Conservation (phyloP, 371 early-diverging fungal genomes). For the Parasitella parasitica region DNA sequence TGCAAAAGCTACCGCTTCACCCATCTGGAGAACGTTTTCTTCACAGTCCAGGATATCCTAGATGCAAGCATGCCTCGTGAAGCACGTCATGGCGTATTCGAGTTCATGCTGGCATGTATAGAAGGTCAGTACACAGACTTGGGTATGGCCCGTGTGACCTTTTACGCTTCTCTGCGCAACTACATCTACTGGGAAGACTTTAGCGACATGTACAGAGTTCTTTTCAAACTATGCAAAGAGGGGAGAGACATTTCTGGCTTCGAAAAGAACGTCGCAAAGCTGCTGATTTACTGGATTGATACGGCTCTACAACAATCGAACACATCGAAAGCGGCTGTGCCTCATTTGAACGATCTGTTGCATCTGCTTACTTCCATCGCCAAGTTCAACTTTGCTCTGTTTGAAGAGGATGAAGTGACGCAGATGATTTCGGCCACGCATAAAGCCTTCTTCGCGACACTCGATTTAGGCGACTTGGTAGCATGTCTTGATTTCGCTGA, state of each 20-base stretch:
- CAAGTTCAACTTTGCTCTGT: constrained; percentile 70
- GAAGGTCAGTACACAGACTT: constrained; percentile 64
- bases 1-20: constrained; percentile 58
- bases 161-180: constrained; percentile 56
- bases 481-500: constrained; percentile 67
- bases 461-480: constrained; percentile 44
- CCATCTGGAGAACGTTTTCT: constrained; percentile 61
- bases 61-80: constrained; percentile 50
- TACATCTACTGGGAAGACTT: constrained; percentile 62
- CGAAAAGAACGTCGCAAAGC: constrained; percentile 65
- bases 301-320: constrained; percentile 29
- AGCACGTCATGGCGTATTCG: constrained; percentile 59
- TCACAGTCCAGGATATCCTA: constrained; percentile 57
- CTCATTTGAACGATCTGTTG: constrained; percentile 54
- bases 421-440: constrained; percentile 54
- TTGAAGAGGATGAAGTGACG: constrained; percentile 63
- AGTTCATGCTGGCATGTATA: constrained; percentile 66
- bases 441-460: constrained; percentile 49
- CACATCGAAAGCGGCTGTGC: not conserved
- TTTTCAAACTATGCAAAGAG: constrained; percentile 62
- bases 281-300: constrained; percentile 59
- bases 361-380: constrained; percentile 60
- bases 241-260: constrained; percentile 73
- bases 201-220: constrained; percentile 54
- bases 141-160: constrained; percentile 63